phyloP scores from a whole-genome alignment of 805 yeast species.

The Deakozyma indianensis region DNA sequence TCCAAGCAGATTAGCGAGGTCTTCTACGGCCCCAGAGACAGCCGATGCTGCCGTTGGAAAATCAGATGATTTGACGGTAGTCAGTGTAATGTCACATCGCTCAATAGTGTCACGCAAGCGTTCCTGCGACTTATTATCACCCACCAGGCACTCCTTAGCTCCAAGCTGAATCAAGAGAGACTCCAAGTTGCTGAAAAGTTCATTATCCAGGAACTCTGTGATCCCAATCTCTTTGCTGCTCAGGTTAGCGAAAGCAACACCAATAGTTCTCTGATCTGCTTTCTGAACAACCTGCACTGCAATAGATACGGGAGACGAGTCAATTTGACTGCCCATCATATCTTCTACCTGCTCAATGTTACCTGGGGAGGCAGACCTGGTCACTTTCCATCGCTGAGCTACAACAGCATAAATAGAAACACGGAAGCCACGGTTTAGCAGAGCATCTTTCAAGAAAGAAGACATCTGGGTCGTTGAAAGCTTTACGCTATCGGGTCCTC shows the following conservation, averaged over 20 bases:
- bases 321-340: slow-evolving; percentile 34
- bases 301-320: slow-evolving; percentile 39
- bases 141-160: slow-evolving; percentile 65
- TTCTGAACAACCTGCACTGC: slow-evolving; percentile 31
- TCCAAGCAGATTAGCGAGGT: slow-evolving; percentile 55
- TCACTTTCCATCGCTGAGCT: slow-evolving; percentile 35
- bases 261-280: slow-evolving; percentile 39
- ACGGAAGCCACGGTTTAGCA: slow-evolving; percentile 59
- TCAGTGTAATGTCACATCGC: slow-evolving; percentile 61
- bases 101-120: slow-evolving; percentile 62
- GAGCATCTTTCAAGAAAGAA: slow-evolving; percentile 46
- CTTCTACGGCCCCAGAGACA: slow-evolving; percentile 51
- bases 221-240: slow-evolving; percentile 52
- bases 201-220: slow-evolving; percentile 75
- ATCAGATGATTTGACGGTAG: slow-evolving; percentile 41
- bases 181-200: slow-evolving; percentile 73
- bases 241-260: slow-evolving; percentile 69
- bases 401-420: slow-evolving; percentile 61
- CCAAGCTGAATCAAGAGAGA: slow-evolving; percentile 78
- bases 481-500: slow-evolving; percentile 32
- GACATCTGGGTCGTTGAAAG: slow-evolving; percentile 62
- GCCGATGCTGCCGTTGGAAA: slow-evolving; percentile 28
- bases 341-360: slow-evolving; percentile 70
- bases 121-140: slow-evolving; percentile 29
- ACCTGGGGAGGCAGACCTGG: slow-evolving; percentile 74